Base-by-base conservation (phyloP, 2,329 filamentous ascomycete species). In the Cordyceps militaris region DNA sequence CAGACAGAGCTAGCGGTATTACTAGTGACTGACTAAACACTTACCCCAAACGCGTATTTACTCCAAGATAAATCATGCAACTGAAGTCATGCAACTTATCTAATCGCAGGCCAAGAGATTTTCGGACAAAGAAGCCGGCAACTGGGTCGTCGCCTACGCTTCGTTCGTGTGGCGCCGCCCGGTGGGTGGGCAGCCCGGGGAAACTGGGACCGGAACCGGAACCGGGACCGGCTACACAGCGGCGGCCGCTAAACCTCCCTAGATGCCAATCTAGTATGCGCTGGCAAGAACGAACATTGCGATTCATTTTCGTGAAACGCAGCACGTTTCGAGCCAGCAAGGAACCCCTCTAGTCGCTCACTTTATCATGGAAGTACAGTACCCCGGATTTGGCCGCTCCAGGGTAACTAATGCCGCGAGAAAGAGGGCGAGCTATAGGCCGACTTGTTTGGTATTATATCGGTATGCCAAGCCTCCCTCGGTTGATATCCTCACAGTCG, bases 1-100 rank as follows among this genome's bases (percentile, higher is more conserved):
- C 8, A 3, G 36, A 1, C 13, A 38, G 11, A 5, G 6, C 10
- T 19, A n/a, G 9, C 16, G 85, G 36, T 76, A 85, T n/a, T n/a
- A n/a, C n/a, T n/a, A n/a, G n/a, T n/a, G n/a, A n/a, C n/a, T n/a
- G n/a, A n/a, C n/a, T n/a, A n/a, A n/a, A n/a, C n/a, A n/a, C n/a
- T n/a, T n/a, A n/a, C n/a, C n/a, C n/a, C n/a, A n/a, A n/a, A n/a
- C n/a, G n/a, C n/a, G n/a, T n/a, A n/a, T n/a, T n/a, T n/a, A n/a
- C n/a, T n/a, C n/a, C n/a, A n/a, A n/a, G n/a, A n/a, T n/a, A n/a
- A n/a, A n/a, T n/a, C n/a, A n/a, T n/a, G n/a, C n/a, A n/a, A n/a
- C n/a, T n/a, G n/a, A n/a, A n/a, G n/a, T n/a, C n/a, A n/a, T n/a
- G n/a, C n/a, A n/a, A n/a, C n/a, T n/a, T n/a, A n/a, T n/a, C n/a